Percentiles rank a stretch among this genome's conserved stretches.
Evolutionary conservation across 208 protist species (phyloP).

Genomic region (Strigomonas galati): DNA sequence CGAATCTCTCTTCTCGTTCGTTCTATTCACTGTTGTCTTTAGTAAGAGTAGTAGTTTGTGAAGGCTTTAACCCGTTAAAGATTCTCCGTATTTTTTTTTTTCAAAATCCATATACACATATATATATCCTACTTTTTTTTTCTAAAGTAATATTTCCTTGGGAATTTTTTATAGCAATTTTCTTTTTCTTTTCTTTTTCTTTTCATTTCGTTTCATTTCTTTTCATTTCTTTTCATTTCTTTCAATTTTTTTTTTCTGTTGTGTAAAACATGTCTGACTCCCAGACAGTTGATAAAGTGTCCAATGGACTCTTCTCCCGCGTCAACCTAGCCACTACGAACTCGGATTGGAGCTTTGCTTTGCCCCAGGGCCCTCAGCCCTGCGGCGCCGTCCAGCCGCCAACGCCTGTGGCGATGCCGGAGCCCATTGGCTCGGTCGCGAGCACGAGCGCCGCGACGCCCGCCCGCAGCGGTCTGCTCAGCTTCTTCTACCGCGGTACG

Average conservation of each 20-base stretch:
- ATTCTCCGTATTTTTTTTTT: conserved; percentile 9
- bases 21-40: too few species aligned
- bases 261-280: background rate
- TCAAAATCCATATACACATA: background rate
- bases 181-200: conserved; percentile 18
- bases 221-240: conserved; percentile 8
- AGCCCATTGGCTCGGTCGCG: background rate
- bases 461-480: conserved; percentile 23
- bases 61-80: background rate
- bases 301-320: conserved; percentile 3
- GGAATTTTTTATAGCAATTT: conserved; percentile 18
- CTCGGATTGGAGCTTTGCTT: conserved; percentile 5
- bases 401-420: conserved; percentile 22
- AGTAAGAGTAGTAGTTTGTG: background rate
- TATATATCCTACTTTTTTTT: conserved; percentile 19
- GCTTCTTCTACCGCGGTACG: conserved; percentile 30
- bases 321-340: background rate
- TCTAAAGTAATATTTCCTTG: conserved; percentile 6
- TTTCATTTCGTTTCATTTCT: conserved; percentile 16
- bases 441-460: conserved; percentile 1
- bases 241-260: conserved; percentile 10
- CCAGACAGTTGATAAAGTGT: background rate
- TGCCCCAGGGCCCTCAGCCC: background rate
- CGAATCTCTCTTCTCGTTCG: too few species aligned
- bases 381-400: background rate